A percentile compares a stretch with the other conserved stretches of the same genome.
phyloP scores from a whole-genome alignment of 73 alveolate species.

The Symbiodinium pilosum region DNA sequence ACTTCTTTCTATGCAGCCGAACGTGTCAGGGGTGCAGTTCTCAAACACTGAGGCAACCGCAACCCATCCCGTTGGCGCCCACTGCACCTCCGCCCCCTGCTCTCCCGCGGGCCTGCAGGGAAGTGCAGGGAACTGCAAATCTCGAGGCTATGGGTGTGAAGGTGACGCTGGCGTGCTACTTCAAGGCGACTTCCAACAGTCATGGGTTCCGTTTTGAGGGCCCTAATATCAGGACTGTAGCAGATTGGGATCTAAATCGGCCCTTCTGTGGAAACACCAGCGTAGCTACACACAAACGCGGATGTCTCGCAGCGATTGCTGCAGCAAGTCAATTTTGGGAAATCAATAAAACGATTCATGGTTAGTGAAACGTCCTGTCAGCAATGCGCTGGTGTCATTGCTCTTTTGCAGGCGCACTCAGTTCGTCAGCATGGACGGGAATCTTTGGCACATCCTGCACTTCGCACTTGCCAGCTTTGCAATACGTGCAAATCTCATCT shows the following conservation, averaged over 20 bases:
- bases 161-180: too few species aligned
- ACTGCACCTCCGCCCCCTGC: slow-evolving; percentile 91
- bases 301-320: not conserved
- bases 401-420: slow-evolving; percentile 1
- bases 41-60: not conserved
- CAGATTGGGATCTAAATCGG: too few species aligned
- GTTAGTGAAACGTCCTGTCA: not conserved
- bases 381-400: not conserved
- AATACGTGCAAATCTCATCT: too few species aligned
- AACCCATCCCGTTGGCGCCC: slow-evolving; percentile 72
- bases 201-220: too few species aligned
- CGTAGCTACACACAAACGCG: not conserved
- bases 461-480: not conserved
- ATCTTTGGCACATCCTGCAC: not conserved
- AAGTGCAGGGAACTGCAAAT: too few species aligned
- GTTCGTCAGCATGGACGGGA: not conserved
- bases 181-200: too few species aligned
- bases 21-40: too few species aligned
- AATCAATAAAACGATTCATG: not conserved
- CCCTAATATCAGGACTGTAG: too few species aligned
- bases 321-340: not conserved
- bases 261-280: not conserved
- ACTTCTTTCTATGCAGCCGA: too few species aligned
- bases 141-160: too few species aligned
- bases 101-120: slow-evolving; percentile 37